A percentile compares a stretch with the other conserved stretches of the same genome.
phyloP scores from a whole-genome alignment of 441 rosid species.

The Eruca vesicaria region DNA sequence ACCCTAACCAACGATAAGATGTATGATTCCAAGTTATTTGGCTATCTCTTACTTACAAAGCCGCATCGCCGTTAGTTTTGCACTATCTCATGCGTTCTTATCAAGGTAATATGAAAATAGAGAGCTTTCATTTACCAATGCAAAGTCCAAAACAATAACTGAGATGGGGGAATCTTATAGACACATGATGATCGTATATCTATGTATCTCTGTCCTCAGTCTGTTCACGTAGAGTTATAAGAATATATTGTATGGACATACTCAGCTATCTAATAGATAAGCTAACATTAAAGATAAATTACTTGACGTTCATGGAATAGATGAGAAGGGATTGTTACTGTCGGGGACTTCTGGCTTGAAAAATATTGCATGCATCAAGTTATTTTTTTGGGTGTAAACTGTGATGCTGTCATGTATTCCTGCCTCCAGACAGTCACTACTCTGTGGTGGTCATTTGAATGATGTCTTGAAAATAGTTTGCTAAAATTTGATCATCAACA shows the following conservation, averaged over 20 bases:
- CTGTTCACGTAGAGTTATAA: constrained; percentile 1
- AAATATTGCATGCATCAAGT: constrained; percentile 8
- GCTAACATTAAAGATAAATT: background rate
- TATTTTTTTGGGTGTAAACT: constrained; percentile 18
- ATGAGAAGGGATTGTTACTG: background rate
- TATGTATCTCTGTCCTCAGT: constrained; percentile 12
- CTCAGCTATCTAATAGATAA: background rate
- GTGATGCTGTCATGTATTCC: constrained; percentile 13
- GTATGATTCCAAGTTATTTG: background rate
- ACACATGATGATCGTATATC: background rate
- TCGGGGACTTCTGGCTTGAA: constrained; percentile 7
- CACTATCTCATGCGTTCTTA: constrained; percentile 14
- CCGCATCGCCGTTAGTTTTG: background rate
- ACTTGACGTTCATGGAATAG: background rate
- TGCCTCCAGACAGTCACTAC: constrained; percentile 10
- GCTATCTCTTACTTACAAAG: background rate
- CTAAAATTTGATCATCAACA: constrained; percentile 31
- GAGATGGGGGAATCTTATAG: constrained; percentile 1
- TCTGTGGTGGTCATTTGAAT: background rate
- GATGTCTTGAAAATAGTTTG: constrained; percentile 12
- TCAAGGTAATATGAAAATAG: background rate
- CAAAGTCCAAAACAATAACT: background rate
- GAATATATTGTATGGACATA: background rate
- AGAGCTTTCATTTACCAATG: background rate
- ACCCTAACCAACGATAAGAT: constrained; percentile 7